These are phyloP conservation scores for Drechslera avenae DNA, from an alignment of 2,329 filamentous ascomycete species.

Conservation along the genomic window DNA sequence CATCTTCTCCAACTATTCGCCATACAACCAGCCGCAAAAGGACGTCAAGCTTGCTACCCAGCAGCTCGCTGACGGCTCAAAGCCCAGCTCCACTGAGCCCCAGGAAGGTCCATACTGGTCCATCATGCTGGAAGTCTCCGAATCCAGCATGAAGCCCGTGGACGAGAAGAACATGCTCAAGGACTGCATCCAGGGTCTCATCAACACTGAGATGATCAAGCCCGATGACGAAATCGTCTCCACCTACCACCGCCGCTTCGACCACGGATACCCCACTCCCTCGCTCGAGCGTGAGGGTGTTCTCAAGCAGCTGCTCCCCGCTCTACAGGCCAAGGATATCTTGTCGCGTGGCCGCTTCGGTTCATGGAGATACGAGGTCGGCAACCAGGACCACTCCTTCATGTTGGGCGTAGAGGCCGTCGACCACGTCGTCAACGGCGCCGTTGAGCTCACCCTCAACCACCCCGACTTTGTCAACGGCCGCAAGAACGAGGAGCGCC, in stretches of 20 bases:
- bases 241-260: conserved; percentile 96
- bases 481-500: conserved; percentile 69
- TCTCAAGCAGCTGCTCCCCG: conserved; percentile 88
- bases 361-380: conserved; percentile 96
- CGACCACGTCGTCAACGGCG: conserved; percentile 86
- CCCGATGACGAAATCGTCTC: conserved; percentile 92
- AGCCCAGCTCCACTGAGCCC: conserved; percentile 71
- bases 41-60: conserved; percentile 84
- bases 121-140: conserved; percentile 98
- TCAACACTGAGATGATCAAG: conserved; percentile 97
- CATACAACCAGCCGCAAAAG: conserved; percentile 89
- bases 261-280: conserved; percentile 97
- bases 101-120: conserved; percentile 98
- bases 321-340: conserved; percentile 89
- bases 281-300: conserved; percentile 93
- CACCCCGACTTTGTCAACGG: conserved; percentile 95
- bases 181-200: conserved; percentile 92
- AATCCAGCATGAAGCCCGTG: conserved; percentile 94
- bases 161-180: conserved; percentile 81
- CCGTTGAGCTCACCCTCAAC: conserved; percentile 90
- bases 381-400: conserved; percentile 97
- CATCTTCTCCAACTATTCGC: conserved; percentile 99
- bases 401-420: conserved; percentile 95
- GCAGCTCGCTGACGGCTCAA: conserved; percentile 83
- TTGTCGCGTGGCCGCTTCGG: conserved; percentile 96